Percentiles rank a stretch among this genome's conserved stretches.
These are phyloP conservation scores for Hygrophoropsis aurantiaca DNA, from an alignment of 768 basidiomycete species.

Conservation along the genomic window DNA sequence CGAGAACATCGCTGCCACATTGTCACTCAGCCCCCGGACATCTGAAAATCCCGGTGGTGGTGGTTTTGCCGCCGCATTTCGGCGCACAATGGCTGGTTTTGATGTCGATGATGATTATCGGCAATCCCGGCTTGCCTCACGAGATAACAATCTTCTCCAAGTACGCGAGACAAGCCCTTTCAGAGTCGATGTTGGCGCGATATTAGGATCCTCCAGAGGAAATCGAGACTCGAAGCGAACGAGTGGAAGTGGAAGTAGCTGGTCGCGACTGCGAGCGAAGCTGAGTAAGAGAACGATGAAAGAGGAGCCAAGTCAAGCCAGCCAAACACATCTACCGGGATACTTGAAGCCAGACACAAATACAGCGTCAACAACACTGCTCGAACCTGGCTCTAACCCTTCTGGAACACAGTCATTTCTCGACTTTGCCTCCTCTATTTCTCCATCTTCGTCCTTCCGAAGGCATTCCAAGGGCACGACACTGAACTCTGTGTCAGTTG, in stretches of 20 bases:
- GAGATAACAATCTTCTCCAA: slow-evolving; percentile 27
- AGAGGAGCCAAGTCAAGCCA: slow-evolving; percentile 26
- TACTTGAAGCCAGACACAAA: slow-evolving; percentile 25
- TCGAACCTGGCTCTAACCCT: slow-evolving; percentile 14
- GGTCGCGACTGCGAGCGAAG: slow-evolving; percentile 28
- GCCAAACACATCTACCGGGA: slow-evolving; percentile 13
- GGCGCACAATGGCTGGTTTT: slow-evolving; percentile 4
- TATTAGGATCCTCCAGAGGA: slow-evolving; percentile 18
- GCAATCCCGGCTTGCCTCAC: slow-evolving; percentile 3
- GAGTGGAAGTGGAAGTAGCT: slow-evolving; percentile 23
- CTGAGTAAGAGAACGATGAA: slow-evolving; percentile 31
- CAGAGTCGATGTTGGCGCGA: slow-evolving; percentile 38
- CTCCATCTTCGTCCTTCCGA: slow-evolving; percentile 23
- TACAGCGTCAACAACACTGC: slow-evolving; percentile 31
- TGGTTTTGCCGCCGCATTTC: slow-evolving; percentile 5
- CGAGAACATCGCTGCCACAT: slow-evolving; percentile 40
- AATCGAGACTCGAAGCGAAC: slow-evolving; percentile 20
- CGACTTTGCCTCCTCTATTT: slow-evolving; percentile 27
- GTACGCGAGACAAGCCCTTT: slow-evolving; percentile 48
- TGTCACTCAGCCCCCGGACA: slow-evolving; percentile 47
- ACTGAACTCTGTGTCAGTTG: slow-evolving; percentile 25
- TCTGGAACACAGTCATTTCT: slow-evolving; percentile 35
- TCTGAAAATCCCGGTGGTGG: slow-evolving; percentile 24
- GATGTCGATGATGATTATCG: slow-evolving; percentile 7
- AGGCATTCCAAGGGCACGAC: slow-evolving; percentile 26